Evolutionary conservation across 23 red algal genomes (phyloP).

Genomic region (Gracilariopsis chorda): DNA sequence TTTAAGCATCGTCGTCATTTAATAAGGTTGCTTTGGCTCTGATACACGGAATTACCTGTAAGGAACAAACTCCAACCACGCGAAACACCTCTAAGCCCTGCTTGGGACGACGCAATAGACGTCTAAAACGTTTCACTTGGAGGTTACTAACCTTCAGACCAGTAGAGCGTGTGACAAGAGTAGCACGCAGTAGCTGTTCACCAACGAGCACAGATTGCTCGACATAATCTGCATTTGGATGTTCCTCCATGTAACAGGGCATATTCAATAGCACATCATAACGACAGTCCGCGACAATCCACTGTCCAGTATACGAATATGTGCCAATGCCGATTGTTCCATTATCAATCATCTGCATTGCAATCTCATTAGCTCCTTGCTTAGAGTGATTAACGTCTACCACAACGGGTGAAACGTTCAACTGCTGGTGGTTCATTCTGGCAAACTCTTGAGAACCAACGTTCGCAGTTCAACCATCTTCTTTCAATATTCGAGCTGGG

Average conservation of each 20-base stretch:
- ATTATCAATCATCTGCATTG: not conserved
- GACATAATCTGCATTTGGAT: not conserved
- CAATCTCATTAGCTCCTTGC: not conserved
- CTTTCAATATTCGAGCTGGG: not conserved
- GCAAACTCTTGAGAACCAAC: not conserved
- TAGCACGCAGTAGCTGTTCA: not conserved
- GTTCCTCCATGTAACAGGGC: not conserved
- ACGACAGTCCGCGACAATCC: not conserved
- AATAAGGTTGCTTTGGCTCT: slow-evolving; percentile 4
- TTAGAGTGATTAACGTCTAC: not conserved
- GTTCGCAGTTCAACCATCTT: slow-evolving; percentile 7
- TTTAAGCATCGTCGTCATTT: not conserved
- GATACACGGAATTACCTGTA: not conserved
- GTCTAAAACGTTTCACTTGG: not conserved
- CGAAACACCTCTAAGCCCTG: not conserved
- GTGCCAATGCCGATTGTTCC: not conserved
- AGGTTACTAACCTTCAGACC: not conserved
- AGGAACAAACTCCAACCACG: not conserved
- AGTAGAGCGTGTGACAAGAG: not conserved
- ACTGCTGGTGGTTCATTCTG: not conserved
- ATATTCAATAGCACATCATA: slow-evolving; percentile 5
- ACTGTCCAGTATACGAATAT: not conserved
- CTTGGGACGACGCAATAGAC: not conserved
- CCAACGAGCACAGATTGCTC: not conserved
- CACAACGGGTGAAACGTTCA: not conserved